Base-by-base conservation (phyloP, 805 yeast genomes). In the Pichia insulana region DNA sequence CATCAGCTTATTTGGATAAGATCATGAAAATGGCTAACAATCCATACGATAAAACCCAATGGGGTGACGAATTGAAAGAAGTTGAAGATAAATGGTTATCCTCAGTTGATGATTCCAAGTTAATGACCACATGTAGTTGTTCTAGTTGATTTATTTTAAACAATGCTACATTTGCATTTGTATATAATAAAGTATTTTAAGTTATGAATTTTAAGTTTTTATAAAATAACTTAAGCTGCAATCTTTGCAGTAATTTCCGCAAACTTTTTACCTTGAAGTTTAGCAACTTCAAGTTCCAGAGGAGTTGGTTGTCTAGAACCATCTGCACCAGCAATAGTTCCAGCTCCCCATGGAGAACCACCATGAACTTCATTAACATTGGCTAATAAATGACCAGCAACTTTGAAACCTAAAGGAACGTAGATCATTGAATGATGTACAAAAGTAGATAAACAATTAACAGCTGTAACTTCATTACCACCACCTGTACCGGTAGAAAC, bases 331-430 rank as follows among this genome's bases (percentile, higher is more conserved):
- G 95, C 86, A 51, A 73, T 70, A 44, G 84, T 68, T 57, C 90
- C 92, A 34, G 95, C 87, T 64, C 94, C 94, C 83, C 87, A 86
- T 41, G 95, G 74, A 42, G 89, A 76, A 54, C 83, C 82, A 54
- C 94, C 95, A 58, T 81, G 89, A 43, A 73, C 70, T 65, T 80
- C 89, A 16, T 69, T 71, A 44, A 81, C 56, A 61, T 71, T 71
- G 39, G 71, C 57, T 53, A 78, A 61, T 45, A 73, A 72, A 39
- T 74, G 71, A 58, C 78, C 76, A 33, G 69, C 71, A 30, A 70
- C 62, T 42, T 71, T 76, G 66, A 74, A 75, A 57, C 95, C 95
- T 53, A 85, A 71, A 48, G 95, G 95, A 46, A 86, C 78, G 61
- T 63, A 85, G 51, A 80, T 67, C 68, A 85, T 71, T 58, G 95